Evolutionary conservation across 2,329 filamentous ascomycete genomes (phyloP).

Genomic region (Trichoderma harzianum): DNA sequence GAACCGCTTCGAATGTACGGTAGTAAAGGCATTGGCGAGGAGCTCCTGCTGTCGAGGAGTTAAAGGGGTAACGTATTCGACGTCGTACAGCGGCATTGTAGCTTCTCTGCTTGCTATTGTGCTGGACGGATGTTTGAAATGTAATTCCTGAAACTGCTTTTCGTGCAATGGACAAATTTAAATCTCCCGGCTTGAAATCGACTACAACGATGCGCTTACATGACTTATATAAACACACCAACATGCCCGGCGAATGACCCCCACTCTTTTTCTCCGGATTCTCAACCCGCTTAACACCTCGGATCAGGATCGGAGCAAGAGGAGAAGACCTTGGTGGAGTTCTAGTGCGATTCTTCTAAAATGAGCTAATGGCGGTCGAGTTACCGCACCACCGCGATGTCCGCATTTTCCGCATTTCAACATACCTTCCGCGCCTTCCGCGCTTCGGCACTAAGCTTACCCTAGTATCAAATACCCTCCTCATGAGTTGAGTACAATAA

Average conservation of each 20-base stretch:
- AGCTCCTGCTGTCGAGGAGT: not conserved
- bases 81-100: not conserved
- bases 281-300: not conserved
- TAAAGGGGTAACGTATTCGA: constrained; percentile 5
- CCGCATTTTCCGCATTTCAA: not conserved
- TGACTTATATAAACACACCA: not conserved
- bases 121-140: not conserved
- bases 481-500: not conserved
- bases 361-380: not conserved
- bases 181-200: not conserved
- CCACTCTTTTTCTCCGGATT: not conserved
- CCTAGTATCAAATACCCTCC: not conserved
- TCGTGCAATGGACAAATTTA: not conserved
- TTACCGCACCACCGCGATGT: not conserved
- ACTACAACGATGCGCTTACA: not conserved
- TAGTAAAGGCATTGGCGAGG: constrained; percentile 6
- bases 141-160: not conserved
- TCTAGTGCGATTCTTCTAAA: not conserved
- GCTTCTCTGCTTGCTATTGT: not conserved
- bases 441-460: not conserved
- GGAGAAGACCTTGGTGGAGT: not conserved
- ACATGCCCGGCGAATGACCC: not conserved
- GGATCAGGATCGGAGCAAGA: not conserved
- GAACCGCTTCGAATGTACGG: constrained; percentile 3
- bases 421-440: not conserved